phyloP scores from a whole-genome alignment of 352 stramenopile species.

The Phytophthora citricola region DNA sequence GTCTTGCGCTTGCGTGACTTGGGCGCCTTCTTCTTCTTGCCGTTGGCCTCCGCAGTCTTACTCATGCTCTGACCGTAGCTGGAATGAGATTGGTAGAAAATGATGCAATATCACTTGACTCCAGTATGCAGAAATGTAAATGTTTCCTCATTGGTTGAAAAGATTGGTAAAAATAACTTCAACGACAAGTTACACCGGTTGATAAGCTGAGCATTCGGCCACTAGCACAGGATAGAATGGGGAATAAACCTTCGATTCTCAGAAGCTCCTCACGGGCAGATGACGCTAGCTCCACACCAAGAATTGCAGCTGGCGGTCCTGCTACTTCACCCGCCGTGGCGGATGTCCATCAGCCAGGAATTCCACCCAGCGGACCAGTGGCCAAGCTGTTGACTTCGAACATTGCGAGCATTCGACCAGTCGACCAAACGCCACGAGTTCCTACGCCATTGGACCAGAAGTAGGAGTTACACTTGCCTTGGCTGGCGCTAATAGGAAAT shows the following conservation, averaged over 20 bases:
- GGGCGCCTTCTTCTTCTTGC: constrained; percentile 77
- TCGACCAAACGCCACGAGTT: constrained; percentile 34
- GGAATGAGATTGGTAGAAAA: not conserved
- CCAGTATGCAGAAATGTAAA: not conserved
- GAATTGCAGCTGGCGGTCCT: constrained; percentile 3
- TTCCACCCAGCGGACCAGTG: constrained; percentile 10
- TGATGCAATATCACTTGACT: not conserved
- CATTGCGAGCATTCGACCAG: constrained; percentile 58
- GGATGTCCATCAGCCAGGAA: constrained; percentile 16
- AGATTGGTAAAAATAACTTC: constrained; percentile 14
- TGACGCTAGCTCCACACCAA: constrained; percentile 18
- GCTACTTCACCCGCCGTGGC: constrained; percentile 2
- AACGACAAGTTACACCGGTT: constrained; percentile 14
- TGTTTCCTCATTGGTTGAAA: not conserved
- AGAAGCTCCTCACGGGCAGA: constrained; percentile 44
- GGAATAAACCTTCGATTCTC: constrained; percentile 68
- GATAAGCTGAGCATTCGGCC: not conserved
- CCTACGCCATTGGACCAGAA: constrained; percentile 74
- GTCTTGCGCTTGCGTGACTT: constrained; percentile 82
- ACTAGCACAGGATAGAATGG: constrained; percentile 38
- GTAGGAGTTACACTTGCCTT: constrained; percentile 34
- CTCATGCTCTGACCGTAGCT: constrained; percentile 26
- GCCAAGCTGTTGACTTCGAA: constrained; percentile 32
- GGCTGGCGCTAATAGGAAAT: not conserved
- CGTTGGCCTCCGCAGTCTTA: constrained; percentile 34